phyloP scores from a whole-genome alignment of 106 monocot species.

The Ottelia alismoides region DNA sequence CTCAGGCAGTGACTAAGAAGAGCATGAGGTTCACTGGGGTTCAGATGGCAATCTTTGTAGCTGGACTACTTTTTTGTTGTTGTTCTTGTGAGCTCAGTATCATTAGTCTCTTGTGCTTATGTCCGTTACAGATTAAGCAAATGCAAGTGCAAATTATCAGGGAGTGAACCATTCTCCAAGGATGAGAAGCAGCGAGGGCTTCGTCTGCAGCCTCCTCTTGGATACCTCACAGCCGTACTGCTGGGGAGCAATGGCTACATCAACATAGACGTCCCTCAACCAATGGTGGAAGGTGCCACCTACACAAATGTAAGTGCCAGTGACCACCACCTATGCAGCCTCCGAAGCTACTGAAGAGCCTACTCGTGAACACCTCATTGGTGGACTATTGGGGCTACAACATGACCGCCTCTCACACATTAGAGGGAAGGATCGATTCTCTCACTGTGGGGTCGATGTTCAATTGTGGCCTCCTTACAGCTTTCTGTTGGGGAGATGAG shows the following conservation, averaged over 20 bases:
- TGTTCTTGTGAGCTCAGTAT: slow-evolving; percentile 35
- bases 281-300: slow-evolving; percentile 40
- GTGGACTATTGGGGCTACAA: slow-evolving; percentile 99
- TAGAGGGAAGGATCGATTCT: slow-evolving; percentile 15
- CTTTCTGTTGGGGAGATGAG: slow-evolving; percentile 93
- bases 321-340: slow-evolving; percentile 77
- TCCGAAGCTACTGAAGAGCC: slow-evolving; percentile 15
- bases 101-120: slow-evolving; percentile 35
- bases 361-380: slow-evolving; percentile 3
- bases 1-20: slow-evolving; percentile 4
- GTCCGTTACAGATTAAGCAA: slow-evolving; percentile 33
- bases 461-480: slow-evolving; percentile 67
- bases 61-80: slow-evolving; percentile 58
- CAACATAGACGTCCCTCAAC: slow-evolving; percentile 83
- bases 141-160: slow-evolving; percentile 43
- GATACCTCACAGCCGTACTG: slow-evolving; percentile 82
- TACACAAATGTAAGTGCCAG: slow-evolving; percentile 88
- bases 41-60: slow-evolving; percentile 60
- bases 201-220: slow-evolving; percentile 63
- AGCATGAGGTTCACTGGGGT: slow-evolving; percentile 16
- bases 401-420: slow-evolving; percentile 62
- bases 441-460: slow-evolving; percentile 82
- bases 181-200: not conserved
- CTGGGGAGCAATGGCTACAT: slow-evolving; percentile 82
- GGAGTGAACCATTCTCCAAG: slow-evolving; percentile 9